A percentile compares a stretch with the other conserved stretches of the same genome.
These are phyloP conservation scores for Protomyces pachydermus DNA, from an alignment of 1,139 yeast species.

Conservation along the genomic window DNA sequence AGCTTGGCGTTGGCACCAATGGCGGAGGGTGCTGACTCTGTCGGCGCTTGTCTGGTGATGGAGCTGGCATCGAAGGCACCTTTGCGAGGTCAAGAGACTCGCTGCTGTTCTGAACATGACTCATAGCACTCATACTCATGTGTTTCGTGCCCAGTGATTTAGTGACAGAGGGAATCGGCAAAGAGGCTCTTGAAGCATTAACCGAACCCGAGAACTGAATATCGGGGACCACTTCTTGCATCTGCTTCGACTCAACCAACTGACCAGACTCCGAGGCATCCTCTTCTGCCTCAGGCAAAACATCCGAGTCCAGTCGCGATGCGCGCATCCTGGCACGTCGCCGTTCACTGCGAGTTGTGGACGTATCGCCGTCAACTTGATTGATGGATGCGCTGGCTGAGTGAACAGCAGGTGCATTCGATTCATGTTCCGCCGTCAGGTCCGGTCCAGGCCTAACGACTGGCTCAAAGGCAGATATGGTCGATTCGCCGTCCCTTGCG, in stretches of 20 bases:
- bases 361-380: background rate
- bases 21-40: background rate
- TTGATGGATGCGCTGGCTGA: background rate
- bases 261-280: background rate
- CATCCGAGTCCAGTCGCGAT: background rate
- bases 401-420: background rate
- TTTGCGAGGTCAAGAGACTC: background rate
- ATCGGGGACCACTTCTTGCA: background rate
- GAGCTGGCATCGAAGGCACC: background rate
- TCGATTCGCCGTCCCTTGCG: background rate
- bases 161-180: background rate
- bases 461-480: background rate
- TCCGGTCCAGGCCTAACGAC: background rate
- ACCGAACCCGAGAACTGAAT: background rate
- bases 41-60: background rate
- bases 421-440: background rate
- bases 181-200: background rate
- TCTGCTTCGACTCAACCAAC: background rate
- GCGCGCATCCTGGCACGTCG: background rate
- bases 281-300: background rate
- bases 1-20: background rate
- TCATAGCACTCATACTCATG: background rate
- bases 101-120: background rate
- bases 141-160: background rate
- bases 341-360: background rate